phyloP scores from a whole-genome alignment of 768 basidiomycete genomes.

The Suillus fuscotomentosus region DNA sequence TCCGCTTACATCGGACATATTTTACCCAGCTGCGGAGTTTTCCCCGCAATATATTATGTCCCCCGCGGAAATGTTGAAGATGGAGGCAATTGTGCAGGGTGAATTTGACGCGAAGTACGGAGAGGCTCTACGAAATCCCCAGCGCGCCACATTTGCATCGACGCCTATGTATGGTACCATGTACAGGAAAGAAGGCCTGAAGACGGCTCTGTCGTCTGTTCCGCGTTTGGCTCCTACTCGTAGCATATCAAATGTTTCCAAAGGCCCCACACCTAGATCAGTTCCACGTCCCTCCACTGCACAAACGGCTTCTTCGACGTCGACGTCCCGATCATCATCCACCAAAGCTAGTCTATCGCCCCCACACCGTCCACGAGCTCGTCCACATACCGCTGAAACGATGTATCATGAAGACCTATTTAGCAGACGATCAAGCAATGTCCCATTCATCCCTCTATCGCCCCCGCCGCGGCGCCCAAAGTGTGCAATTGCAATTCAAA shows the following conservation, averaged over 20 bases:
- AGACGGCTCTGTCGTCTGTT: conserved; percentile 27
- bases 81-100: conserved; percentile 50
- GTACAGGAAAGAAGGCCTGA: conserved; percentile 27
- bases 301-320: conserved; percentile 20
- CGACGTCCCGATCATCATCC: conserved; percentile 21
- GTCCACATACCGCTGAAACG: conserved; percentile 13
- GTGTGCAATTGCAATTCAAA: background rate
- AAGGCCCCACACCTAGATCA: conserved; percentile 18
- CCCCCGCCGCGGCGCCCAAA: conserved; percentile 30
- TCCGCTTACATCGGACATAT: conserved; percentile 35
- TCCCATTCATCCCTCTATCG: conserved; percentile 34
- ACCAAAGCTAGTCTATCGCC: conserved; percentile 43
- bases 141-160: conserved; percentile 39
- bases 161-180: conserved; percentile 33
- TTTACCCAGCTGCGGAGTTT: conserved; percentile 40
- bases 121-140: conserved; percentile 22
- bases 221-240: conserved; percentile 18
- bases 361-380: conserved; percentile 45
- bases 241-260: conserved; percentile 18
- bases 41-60: conserved; percentile 67
- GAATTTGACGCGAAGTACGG: conserved; percentile 25
- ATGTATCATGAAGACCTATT: conserved; percentile 1
- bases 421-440: conserved; percentile 23
- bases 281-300: conserved; percentile 36
- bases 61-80: conserved; percentile 58